Evolutionary conservation across 345 rosid species (phyloP).

Genomic region (Crucihimalaya himalaica): DNA sequence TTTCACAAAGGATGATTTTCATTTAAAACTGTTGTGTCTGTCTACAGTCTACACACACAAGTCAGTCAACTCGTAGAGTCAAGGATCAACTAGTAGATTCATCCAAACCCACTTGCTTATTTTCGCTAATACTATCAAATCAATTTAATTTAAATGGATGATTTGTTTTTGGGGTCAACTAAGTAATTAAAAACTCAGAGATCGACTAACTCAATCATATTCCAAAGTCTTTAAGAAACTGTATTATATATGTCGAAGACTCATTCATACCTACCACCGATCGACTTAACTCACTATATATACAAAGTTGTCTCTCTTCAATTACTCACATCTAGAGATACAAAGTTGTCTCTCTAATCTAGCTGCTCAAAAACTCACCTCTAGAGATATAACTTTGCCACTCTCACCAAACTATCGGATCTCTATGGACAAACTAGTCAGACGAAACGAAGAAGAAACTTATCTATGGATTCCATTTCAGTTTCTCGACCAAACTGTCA

Average conservation of each 20-base stretch:
- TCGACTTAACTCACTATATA: constrained; percentile 22
- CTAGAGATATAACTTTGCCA: neutral
- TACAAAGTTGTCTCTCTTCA: neutral
- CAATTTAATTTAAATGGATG: too few species aligned
- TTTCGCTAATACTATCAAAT: neutral
- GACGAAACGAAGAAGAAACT: constrained; percentile 11
- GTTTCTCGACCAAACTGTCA: constrained; percentile 21
- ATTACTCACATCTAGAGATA: neutral
- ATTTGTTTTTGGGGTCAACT: too few species aligned
- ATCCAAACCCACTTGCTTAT: neutral
- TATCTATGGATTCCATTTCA: constrained; percentile 7
- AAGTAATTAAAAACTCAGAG: too few species aligned
- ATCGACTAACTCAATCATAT: too few species aligned
- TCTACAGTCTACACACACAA: neutral
- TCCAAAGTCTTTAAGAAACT: neutral
- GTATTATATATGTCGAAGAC: neutral
- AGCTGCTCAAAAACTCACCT: neutral
- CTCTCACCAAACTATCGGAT: constrained; percentile 17
- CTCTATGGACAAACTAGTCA: constrained; percentile 22
- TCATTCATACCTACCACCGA: constrained; percentile 26
- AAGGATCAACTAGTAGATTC: neutral
- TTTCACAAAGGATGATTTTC: too few species aligned
- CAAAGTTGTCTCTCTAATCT: neutral
- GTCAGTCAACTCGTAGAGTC: neutral
- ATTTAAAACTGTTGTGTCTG: neutral